A percentile compares a stretch with the other conserved stretches of the same genome.
Evolutionary conservation across 805 yeast genomes (phyloP).

Genomic region (Kregervanrija pseudodelftensis): DNA sequence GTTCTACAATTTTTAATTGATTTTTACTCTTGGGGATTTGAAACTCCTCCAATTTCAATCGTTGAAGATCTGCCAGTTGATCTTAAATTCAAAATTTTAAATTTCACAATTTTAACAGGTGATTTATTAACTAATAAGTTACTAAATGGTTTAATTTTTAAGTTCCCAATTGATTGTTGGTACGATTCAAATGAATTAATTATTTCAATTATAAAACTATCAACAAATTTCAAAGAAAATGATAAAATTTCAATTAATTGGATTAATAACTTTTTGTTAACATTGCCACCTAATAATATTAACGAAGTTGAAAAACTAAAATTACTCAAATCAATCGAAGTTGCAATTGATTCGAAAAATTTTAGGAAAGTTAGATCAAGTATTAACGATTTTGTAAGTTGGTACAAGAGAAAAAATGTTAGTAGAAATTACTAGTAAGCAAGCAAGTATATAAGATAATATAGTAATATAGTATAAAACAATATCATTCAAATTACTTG

Average conservation of each 20-base stretch:
- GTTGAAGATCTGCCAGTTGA: constrained; percentile 46
- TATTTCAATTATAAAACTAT: constrained; percentile 50
- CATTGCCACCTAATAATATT: constrained; percentile 58
- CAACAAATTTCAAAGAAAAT: constrained; percentile 36
- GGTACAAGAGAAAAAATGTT: constrained; percentile 78
- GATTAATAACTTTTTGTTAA: constrained; percentile 47
- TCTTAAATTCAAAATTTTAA: constrained; percentile 42
- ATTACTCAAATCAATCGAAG: constrained; percentile 47
- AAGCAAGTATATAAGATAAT: neutral
- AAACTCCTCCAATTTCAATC: constrained; percentile 70
- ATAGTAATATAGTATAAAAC: constrained; percentile 1
- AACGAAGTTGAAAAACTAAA: constrained; percentile 62
- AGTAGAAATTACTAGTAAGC: constrained; percentile 12
- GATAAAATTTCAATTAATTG: constrained; percentile 42
- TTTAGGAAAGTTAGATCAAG: constrained; percentile 65
- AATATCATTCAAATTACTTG: neutral
- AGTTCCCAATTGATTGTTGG: constrained; percentile 62
- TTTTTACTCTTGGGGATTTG: constrained; percentile 77
- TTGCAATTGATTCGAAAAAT: constrained; percentile 61
- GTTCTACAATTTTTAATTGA: constrained; percentile 77
- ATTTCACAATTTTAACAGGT: constrained; percentile 49
- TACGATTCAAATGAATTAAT: constrained; percentile 72
- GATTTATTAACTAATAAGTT: constrained; percentile 45
- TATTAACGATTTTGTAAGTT: constrained; percentile 68
- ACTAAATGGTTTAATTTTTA: constrained; percentile 60